Evolutionary conservation across 768 basidiomycete genomes (phyloP), one percentile per base, ranked within the genome.

Genomic region (Mycena crocata): DNA sequence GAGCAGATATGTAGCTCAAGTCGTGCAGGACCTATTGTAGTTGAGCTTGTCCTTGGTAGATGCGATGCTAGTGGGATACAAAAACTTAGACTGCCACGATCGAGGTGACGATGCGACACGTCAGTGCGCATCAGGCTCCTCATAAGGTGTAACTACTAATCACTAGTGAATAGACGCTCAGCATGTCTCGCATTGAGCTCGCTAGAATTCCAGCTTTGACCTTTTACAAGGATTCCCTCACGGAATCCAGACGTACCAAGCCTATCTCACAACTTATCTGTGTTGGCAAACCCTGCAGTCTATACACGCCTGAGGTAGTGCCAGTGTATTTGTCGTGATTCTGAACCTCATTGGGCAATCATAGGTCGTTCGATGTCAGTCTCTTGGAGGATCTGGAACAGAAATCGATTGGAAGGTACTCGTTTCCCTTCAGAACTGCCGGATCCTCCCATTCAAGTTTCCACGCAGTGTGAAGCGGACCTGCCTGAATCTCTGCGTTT

Each of bases 351-450:
- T 23, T 21, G 49, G 10, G n/a, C n/a, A n/a, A 37, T 6, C 37
- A 2, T 48, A 69, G 67, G 94, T 89, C 26, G 90, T 98, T 35
- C 89, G 93, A 70, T 98, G 96, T 78, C 82, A 81, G 60, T 96
- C 91, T 69, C 82, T 92, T 21, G 94, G 96, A 40, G 93, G 93
- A 5, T 79, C 81, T 64, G 95, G 93, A 6, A 82, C 86, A 2
- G 93, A 93, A 13, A 89, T 96, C 3, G 95, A 97, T 73, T 98
- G 96, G 96, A 94, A 93, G 64, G 64, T 59, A 32, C 21, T 56
- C 40, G 9, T 12, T 4, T 9, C 19, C 93, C 90, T n/a, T n/a
- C n/a, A n/a, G n/a, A 72, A 71, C 85, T 79, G 6, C 48, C 2
- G 17, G 23, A 8, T 17, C 24, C 48, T 61, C 30, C 26, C 37